A percentile compares a stretch with the other conserved stretches of the same genome.
phyloP scores from a whole-genome alignment of 306 rosid species.

The Delonix regia region DNA sequence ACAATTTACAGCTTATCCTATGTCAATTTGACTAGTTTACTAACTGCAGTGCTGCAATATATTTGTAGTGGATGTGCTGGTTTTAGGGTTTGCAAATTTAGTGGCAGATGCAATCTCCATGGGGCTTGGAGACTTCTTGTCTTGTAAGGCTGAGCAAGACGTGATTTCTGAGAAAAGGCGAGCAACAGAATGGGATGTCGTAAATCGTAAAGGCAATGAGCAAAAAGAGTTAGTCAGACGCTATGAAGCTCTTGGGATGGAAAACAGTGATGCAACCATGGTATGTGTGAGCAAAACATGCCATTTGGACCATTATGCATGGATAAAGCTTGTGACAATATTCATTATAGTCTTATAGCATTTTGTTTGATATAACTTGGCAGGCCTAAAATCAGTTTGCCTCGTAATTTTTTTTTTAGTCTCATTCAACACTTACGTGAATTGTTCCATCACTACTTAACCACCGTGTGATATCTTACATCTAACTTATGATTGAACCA shows the following conservation, averaged over 20 bases:
- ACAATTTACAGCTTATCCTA: not conserved
- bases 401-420: not conserved
- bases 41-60: not conserved
- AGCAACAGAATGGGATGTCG: conserved; percentile 62
- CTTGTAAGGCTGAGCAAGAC: conserved; percentile 54
- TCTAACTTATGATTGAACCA: too few relatives aligned
- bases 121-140: conserved; percentile 72
- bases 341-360: not conserved
- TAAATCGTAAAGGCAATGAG: conserved; percentile 41
- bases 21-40: not conserved
- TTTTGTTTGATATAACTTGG: not conserved
- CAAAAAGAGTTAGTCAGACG: conserved; percentile 38
- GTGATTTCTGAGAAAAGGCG: conserved; percentile 47
- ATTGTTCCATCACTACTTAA: too few relatives aligned
- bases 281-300: conserved; percentile 30
- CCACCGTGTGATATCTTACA: too few relatives aligned
- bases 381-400: too few relatives aligned
- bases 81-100: conserved; percentile 70
- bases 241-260: conserved; percentile 68
- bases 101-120: conserved; percentile 78
- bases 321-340: not conserved
- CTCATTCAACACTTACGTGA: not conserved
- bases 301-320: not conserved
- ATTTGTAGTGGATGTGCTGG: conserved; percentile 52
- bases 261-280: conserved; percentile 48